phyloP scores from a whole-genome alignment of 2,329 filamentous ascomycete species.

The Penicillium brasilianum region DNA sequence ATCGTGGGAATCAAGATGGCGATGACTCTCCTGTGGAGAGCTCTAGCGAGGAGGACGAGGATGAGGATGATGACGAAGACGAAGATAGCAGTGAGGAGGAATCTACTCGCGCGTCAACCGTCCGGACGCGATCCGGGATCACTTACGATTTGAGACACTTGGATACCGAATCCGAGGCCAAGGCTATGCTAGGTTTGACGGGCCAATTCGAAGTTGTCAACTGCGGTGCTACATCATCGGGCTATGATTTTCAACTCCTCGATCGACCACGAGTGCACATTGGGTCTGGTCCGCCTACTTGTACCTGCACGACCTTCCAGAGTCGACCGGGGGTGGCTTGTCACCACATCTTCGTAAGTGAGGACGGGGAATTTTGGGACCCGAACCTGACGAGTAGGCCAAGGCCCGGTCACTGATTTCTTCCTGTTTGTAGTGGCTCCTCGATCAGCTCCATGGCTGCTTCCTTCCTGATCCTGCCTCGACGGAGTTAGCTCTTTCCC shows the following conservation, averaged over 20 bases:
- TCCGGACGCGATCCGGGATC: slow-evolving; percentile 41
- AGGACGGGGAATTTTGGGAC: not conserved
- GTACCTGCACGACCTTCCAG: slow-evolving; percentile 44
- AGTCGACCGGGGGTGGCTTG: slow-evolving; percentile 40
- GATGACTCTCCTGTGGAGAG: slow-evolving; percentile 22
- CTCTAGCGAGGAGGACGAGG: slow-evolving; percentile 22
- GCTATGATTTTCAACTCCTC: slow-evolving; percentile 45
- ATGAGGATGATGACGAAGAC: slow-evolving; percentile 20
- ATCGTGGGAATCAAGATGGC: slow-evolving; percentile 12
- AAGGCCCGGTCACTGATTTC: slow-evolving; percentile 11
- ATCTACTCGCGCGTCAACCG: slow-evolving; percentile 27
- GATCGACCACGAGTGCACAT: slow-evolving; percentile 44
- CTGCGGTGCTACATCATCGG: slow-evolving; percentile 36
- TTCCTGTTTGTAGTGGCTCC: slow-evolving; percentile 43
- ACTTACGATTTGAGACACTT: slow-evolving; percentile 42
- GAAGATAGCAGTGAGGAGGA: slow-evolving; percentile 26
- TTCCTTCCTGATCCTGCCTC: slow-evolving; percentile 37
- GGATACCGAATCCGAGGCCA: slow-evolving; percentile 37
- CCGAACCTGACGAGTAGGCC: not conserved
- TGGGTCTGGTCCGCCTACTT: slow-evolving; percentile 36
- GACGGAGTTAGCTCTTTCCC: slow-evolving; percentile 37
- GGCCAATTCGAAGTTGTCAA: slow-evolving; percentile 42
- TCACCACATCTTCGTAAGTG: slow-evolving; percentile 50
- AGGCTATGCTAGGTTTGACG: slow-evolving; percentile 42
- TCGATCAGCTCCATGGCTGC: slow-evolving; percentile 47